Evolutionary conservation across 768 basidiomycete species (phyloP).

Genomic region (Sporobolomyces phaffii): DNA sequence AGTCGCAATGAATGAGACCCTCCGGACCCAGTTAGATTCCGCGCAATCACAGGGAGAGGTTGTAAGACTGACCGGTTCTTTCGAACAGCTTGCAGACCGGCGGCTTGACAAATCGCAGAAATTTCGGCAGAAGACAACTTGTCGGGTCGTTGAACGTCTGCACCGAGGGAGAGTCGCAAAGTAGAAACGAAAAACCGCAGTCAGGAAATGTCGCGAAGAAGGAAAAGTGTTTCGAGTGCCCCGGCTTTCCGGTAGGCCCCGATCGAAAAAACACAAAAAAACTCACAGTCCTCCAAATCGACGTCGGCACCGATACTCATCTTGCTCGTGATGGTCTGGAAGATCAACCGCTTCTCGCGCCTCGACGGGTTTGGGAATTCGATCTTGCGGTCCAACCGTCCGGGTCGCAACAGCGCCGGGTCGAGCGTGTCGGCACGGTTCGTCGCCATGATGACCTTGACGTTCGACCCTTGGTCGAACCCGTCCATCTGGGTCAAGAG

Average conservation of each 20-base stretch:
- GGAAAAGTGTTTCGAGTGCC: neutral
- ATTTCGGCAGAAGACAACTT: conserved; percentile 93
- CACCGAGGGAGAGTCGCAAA: neutral
- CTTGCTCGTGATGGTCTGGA: conserved; percentile 93
- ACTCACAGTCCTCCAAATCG: conserved; percentile 93
- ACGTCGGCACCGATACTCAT: conserved; percentile 99
- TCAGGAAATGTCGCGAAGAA: neutral
- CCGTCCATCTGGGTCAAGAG: conserved; percentile 99
- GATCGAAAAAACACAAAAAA: neutral
- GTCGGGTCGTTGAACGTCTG: conserved; percentile 95
- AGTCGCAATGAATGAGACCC: neutral
- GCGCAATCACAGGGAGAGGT: too few species aligned
- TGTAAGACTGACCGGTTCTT: conserved; percentile 65
- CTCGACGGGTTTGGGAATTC: conserved; percentile 93
- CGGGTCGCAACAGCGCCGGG: conserved; percentile 92
- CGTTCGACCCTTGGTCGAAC: conserved; percentile 96
- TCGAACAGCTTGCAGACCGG: conserved; percentile 96
- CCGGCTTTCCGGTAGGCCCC: too few species aligned
- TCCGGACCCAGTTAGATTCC: too few species aligned
- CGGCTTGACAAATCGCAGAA: conserved; percentile 88
- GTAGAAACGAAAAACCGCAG: neutral
- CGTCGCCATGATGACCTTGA: conserved; percentile 99
- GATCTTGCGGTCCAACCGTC: conserved; percentile 95
- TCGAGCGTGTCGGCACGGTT: conserved; percentile 97
- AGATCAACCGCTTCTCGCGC: conserved; percentile 90